A percentile compares a stretch with the other conserved stretches of the same genome.
phyloP scores from a whole-genome alignment of 495 filamentous ascomycete genomes.

The Baudoinia panamericana region DNA sequence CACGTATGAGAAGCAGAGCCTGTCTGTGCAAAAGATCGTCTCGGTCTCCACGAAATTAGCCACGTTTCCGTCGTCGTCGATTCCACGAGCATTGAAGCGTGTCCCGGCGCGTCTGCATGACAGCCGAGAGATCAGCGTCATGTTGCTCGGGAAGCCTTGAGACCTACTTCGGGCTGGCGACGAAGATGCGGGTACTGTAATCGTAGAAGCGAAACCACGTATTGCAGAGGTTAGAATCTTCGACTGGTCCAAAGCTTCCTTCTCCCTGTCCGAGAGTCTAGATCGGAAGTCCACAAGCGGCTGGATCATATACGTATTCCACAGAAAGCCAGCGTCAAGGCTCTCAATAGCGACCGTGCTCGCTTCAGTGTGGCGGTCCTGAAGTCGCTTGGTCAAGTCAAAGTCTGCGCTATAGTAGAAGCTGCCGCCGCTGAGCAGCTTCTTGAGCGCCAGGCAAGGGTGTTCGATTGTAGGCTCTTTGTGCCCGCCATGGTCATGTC shows the following conservation, averaged over 20 bases:
- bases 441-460: slow-evolving; percentile 78
- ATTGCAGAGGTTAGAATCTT: slow-evolving; percentile 88
- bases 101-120: slow-evolving; percentile 89
- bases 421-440: slow-evolving; percentile 82
- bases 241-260: slow-evolving; percentile 62
- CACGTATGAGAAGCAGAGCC: slow-evolving; percentile 79
- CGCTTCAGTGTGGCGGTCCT: slow-evolving; percentile 50
- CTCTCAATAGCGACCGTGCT: slow-evolving; percentile 31
- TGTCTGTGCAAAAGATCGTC: slow-evolving; percentile 57
- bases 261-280: slow-evolving; percentile 58
- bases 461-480: slow-evolving; percentile 62
- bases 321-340: slow-evolving; percentile 80
- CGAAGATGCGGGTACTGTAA: slow-evolving; percentile 62
- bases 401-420: slow-evolving; percentile 98
- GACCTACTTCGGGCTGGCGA: slow-evolving; percentile 34
- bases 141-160: slow-evolving; percentile 61
- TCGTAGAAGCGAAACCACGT: slow-evolving; percentile 74
- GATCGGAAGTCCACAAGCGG: slow-evolving; percentile 81
- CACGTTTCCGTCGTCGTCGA: slow-evolving; percentile 94
- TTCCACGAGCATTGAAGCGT: slow-evolving; percentile 87
- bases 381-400: slow-evolving; percentile 83
- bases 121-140: slow-evolving; percentile 83
- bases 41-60: slow-evolving; percentile 79
- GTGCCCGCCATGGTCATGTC: slow-evolving; percentile 41
- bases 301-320: slow-evolving; percentile 97